Conservation (phyloP, 1,139 yeast genomes). For the Saccharomycopsis phalli region DNA sequence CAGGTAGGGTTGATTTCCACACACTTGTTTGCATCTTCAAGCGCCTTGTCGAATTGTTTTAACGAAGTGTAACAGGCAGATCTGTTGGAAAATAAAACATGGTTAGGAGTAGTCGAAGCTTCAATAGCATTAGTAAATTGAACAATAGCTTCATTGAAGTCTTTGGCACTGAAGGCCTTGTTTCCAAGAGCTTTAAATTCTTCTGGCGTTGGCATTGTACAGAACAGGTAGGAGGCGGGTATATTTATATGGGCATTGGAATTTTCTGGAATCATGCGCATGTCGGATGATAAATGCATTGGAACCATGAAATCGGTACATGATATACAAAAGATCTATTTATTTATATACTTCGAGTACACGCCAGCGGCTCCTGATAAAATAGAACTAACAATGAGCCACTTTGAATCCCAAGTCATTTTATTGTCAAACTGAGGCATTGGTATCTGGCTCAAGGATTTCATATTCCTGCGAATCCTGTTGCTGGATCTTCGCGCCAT, state of each 20-base stretch:
- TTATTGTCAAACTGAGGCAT: no score
- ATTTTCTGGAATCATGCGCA: background rate
- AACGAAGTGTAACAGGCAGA: slow-evolving; percentile 87
- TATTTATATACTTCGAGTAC: no score
- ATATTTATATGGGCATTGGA: background rate
- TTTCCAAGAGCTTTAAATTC: slow-evolving; percentile 44
- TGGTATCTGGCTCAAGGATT: no score
- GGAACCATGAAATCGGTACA: no score
- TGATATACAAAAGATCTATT: no score
- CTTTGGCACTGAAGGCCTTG: slow-evolving; percentile 83
- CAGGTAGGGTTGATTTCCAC: slow-evolving; percentile 70
- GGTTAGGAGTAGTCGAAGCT: slow-evolving; percentile 74
- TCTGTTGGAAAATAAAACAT: slow-evolving; percentile 85
- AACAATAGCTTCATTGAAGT: slow-evolving; percentile 72
- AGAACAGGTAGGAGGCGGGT: background rate
- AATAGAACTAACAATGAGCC: no score
- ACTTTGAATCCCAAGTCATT: no score
- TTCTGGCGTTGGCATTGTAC: slow-evolving; percentile 16
- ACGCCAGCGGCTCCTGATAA: no score
- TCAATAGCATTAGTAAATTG: slow-evolving; percentile 80
- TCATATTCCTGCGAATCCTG: no score
- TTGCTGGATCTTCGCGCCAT: no score
- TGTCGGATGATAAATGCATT: no score
- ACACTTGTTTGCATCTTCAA: slow-evolving; percentile 77
- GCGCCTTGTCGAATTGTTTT: slow-evolving; percentile 64